These are phyloP conservation scores for Simplicillium sp. DNA, from an alignment of 2,329 filamentous ascomycete genomes.

Conservation along the genomic window DNA sequence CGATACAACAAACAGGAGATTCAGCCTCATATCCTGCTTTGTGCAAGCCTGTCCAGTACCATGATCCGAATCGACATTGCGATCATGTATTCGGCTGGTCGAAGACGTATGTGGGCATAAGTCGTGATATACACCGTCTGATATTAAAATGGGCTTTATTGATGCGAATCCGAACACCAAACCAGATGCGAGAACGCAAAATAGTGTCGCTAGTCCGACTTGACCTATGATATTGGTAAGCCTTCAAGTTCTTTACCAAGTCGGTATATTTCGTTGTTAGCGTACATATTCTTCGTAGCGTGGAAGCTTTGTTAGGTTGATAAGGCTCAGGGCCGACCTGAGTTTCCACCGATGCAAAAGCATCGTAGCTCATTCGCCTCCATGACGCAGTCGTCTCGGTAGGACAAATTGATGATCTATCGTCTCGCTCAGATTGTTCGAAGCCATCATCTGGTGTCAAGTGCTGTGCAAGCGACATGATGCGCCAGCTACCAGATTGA, in stretches of 20 bases:
- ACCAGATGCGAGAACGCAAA: constrained; percentile 70
- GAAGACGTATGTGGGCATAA: constrained; percentile 32
- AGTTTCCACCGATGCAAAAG: too few relatives aligned
- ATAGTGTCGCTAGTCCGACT: constrained; percentile 57
- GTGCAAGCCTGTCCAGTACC: constrained; percentile 27
- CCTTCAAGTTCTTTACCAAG: neutral
- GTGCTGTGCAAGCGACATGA: too few relatives aligned
- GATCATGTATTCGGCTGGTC: constrained; percentile 11
- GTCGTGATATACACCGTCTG: constrained; percentile 61
- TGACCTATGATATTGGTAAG: constrained; percentile 40
- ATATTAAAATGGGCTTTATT: constrained; percentile 69
- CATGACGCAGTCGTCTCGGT: too few relatives aligned
- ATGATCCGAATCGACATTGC: constrained; percentile 11
- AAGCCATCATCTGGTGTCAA: neutral
- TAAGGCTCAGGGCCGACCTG: too few relatives aligned
- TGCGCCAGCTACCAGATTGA: too few relatives aligned
- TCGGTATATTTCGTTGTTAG: too few relatives aligned
- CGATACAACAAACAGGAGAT: constrained; percentile 87
- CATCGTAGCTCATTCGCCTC: too few relatives aligned
- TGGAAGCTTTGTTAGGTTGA: constrained; percentile 4
- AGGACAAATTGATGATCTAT: too few relatives aligned
- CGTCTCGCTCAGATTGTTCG: too few relatives aligned
- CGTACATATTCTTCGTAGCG: neutral
- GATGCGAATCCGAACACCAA: constrained; percentile 80
- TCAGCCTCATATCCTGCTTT: constrained; percentile 52